These are phyloP conservation scores for Adenanthera pavonina DNA, from an alignment of 306 rosid genomes.

Conservation along the genomic window DNA sequence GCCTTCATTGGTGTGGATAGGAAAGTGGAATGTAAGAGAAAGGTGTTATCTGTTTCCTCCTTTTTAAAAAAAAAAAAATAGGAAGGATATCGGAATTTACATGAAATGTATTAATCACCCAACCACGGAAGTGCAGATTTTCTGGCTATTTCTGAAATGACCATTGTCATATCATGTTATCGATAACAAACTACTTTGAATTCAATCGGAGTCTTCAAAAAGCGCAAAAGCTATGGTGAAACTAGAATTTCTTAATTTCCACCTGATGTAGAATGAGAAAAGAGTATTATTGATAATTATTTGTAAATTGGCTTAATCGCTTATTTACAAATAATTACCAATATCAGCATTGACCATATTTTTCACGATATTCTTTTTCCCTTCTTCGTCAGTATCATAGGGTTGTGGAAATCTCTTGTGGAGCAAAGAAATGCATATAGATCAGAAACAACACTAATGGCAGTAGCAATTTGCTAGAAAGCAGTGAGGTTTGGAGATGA, in stretches of 20 bases:
- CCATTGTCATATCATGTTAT: not conserved
- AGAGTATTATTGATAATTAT: too few species aligned
- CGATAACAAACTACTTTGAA: not conserved
- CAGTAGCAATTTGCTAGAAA: not conserved
- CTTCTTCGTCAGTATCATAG: not conserved
- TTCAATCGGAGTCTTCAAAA: not conserved
- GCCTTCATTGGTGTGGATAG: not conserved
- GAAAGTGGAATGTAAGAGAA: not conserved
- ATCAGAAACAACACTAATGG: not conserved
- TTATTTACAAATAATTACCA: too few species aligned
- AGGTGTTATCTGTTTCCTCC: too few species aligned
- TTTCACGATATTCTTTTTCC: too few species aligned
- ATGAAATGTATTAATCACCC: too few species aligned
- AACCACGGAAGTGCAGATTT: not conserved
- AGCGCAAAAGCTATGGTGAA: not conserved
- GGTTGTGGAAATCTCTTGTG: not conserved
- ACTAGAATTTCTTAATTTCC: not conserved
- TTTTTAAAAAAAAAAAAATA: too few species aligned
- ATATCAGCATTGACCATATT: too few species aligned
- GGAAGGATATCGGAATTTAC: too few species aligned
- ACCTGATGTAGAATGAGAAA: too few species aligned
- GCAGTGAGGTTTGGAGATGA: not conserved
- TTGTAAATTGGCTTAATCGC: too few species aligned
- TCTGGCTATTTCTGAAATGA: not conserved
- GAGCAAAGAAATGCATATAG: not conserved